Base-by-base conservation (phyloP, 2,329 filamentous ascomycete species). In the Escovopsis sp. region DNA sequence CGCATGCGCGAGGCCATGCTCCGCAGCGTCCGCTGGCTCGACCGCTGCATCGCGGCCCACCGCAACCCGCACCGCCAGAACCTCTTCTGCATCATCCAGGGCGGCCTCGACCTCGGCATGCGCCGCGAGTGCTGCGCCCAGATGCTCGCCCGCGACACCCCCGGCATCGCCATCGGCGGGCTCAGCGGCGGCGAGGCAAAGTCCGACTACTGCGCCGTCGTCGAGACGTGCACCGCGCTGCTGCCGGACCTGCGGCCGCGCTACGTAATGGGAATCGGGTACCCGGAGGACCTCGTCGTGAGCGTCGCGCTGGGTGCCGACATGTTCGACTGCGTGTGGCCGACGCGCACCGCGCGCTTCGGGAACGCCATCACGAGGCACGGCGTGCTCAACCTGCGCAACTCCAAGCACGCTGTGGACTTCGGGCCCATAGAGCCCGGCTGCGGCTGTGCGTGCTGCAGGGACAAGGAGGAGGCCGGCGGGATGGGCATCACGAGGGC, bases 301-400 rank as follows among this genome's bases (percentile, higher is more conserved):
- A 93, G 86, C 41, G 80, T 95, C 4, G 91, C 91, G 1, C 71
- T 98, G 1, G 91, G 91, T 4, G 91, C 91, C 39, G 91, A 98
- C 63, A 98, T 98, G 91, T 98, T 98, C 58, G 91, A 98, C 63
- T 98, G 93, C 57, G 91, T 98, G 7, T 98, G 91, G 91, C 93
- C 91, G 1, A 96, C 91, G 5, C 73, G 91, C 41, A 98, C 91
- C 31, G 91, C 91, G 57, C 79, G 91, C 30, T 98, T 98, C 56
- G 91, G 93, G 45, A 95, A 95, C 56, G 91, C 89, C 32, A 76
- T 98, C 44, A 95, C 89, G 2, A 74, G 76, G 43, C 53, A 68
- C 35, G 93, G 91, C 10, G 75, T 85, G n/a, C 65, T 95, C 37
- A 95, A 94, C 58, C 66, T 98, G 37, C 80, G 84, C 46, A 79